Conservation (phyloP, 768 basidiomycete species). For the Leucocoprinus birnbaumii region DNA sequence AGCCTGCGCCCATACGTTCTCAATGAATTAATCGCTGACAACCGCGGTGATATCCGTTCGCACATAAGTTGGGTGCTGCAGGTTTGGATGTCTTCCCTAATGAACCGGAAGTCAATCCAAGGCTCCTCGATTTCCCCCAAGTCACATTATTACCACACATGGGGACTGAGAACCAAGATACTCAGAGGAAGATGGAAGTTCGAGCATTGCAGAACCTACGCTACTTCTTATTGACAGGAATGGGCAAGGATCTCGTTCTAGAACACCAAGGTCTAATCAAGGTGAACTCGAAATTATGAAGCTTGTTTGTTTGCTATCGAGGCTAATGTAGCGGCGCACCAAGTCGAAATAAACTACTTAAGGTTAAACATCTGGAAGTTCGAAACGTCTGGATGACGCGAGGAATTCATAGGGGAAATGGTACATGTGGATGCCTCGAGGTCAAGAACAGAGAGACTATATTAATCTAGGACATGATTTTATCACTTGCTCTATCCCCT, state of each 20-base stretch:
- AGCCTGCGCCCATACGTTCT: constrained; percentile 24
- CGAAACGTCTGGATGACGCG: neutral
- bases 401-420: neutral
- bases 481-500: neutral
- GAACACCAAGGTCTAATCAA: constrained; percentile 36
- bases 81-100: constrained; percentile 87
- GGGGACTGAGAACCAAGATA: constrained; percentile 85
- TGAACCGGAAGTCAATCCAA: constrained; percentile 78
- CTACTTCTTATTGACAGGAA: constrained; percentile 64
- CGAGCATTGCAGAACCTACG: constrained; percentile 76
- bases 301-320: constrained; percentile 1
- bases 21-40: neutral
- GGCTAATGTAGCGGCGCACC: constrained; percentile 32
- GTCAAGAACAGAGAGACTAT: constrained; percentile 9
- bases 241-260: constrained; percentile 63
- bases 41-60: neutral
- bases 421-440: constrained; percentile 22
- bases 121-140: constrained; percentile 76
- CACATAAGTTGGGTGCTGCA: constrained; percentile 63
- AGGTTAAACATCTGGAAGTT: neutral
- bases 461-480: neutral
- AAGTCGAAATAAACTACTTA: constrained; percentile 56
- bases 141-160: constrained; percentile 89
- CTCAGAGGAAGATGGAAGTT: constrained; percentile 80
- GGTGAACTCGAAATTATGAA: constrained; percentile 27